Base-by-base conservation (phyloP, 2,329 filamentous ascomycete genomes). In the Penicillium hesseltinei region DNA sequence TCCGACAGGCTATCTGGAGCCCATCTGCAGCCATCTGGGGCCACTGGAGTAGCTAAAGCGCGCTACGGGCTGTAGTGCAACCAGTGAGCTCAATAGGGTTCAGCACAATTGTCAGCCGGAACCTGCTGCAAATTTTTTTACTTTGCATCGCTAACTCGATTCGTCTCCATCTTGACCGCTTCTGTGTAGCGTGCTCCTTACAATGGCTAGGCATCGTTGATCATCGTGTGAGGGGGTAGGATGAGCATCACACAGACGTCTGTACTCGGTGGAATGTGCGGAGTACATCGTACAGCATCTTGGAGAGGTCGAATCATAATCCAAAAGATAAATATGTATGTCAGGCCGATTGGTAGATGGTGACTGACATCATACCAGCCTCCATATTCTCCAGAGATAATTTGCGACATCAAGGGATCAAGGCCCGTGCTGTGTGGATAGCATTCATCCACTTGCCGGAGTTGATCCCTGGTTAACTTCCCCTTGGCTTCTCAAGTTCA, bases 51-150 rank as follows among this genome's bases (percentile, higher is more conserved):
- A 42, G 47, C 23, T 52, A 48, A 49, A 51, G 53, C 54, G 42
- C 54, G 49, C 59, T 62, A 60, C 59, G 59, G 64, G 59, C 57
- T 60, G 59, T 61, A 64, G 65, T 66, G 60, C 60, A 44, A 62
- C 63, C 62, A 58, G 29, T 42, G 52, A 44, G 56, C 54, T 56
- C 60, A 66, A 64, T 66, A 15, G 50, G 54, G 58, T 63, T 65
- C 53, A 45, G 52, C 59, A 54, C 50, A 62, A 63, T 63, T 56
- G 62, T 67, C 59, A 66, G 63, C 63, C 15, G 35, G 25, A 29
- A 48, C 42, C 48, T 59, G 45, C 46, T 58, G 58, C 58, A 54
- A 54, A 50, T 5, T 59, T 58, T 57, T 56, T 31, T 5, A 33
- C 9, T 23, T 23, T 40, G 38, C 42, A 40, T 45, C 36, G 35